Evolutionary conservation across 805 yeast species (phyloP).

Genomic region (Schizosaccharomyces pombe): DNA sequence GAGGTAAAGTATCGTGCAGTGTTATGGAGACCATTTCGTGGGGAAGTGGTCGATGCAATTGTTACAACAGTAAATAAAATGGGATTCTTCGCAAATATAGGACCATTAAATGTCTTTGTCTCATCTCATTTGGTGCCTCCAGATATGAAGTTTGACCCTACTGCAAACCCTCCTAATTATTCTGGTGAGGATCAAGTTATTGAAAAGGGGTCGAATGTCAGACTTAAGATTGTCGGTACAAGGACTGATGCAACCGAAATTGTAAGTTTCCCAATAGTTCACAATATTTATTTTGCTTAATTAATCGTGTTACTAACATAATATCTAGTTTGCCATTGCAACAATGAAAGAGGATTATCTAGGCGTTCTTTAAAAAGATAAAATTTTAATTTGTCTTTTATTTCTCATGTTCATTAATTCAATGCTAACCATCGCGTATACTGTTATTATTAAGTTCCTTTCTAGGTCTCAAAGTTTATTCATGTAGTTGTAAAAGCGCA

Average conservation of each 20-base stretch:
- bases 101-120: conserved; percentile 84
- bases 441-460: too few relatives aligned
- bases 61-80: conserved; percentile 80
- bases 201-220: conserved; percentile 77
- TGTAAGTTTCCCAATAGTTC: conserved; percentile 42
- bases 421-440: too few relatives aligned
- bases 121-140: conserved; percentile 86
- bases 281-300: background rate
- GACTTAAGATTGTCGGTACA: conserved; percentile 91
- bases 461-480: too few relatives aligned
- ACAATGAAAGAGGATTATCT: conserved; percentile 78
- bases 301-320: conserved; percentile 4
- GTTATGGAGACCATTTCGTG: conserved; percentile 96
- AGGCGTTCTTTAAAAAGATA: background rate
- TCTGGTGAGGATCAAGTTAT: conserved; percentile 74
- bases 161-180: conserved; percentile 95
- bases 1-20: conserved; percentile 90
- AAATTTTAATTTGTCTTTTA: too few relatives aligned
- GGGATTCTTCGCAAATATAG: conserved; percentile 96
- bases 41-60: conserved; percentile 93
- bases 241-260: conserved; percentile 93
- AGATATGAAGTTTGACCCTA: conserved; percentile 80
- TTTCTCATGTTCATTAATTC: too few relatives aligned
- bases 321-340: conserved; percentile 24
- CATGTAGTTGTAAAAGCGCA: too few relatives aligned